Evolutionary conservation across 345 rosid genomes (phyloP), one percentile per base, ranked within the genome.

Genomic region (Populus tremula): DNA sequence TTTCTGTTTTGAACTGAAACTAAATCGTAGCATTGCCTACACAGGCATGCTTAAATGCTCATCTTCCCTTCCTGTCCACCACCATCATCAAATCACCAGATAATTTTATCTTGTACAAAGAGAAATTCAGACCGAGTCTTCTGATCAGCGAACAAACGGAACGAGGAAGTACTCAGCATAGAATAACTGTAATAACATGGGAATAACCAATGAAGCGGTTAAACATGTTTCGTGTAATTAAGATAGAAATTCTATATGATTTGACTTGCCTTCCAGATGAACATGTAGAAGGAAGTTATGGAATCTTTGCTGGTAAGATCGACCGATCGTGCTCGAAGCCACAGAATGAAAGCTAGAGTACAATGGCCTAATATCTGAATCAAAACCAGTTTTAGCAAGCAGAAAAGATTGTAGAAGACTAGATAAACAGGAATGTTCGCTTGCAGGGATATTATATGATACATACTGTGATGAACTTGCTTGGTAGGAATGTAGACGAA

Each of bases 201-300:
- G 47, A 43, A 43, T 2, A 43, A 43, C 47, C 47, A 43, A 11
- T 11, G 47, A 43, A 43, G 4, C 12, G 47, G 47, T 43, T 43
- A 43, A 43, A 43, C 47, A 11, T 33, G 36, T 33, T 33, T 0
- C 36, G 4, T 43, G 47, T 43, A 43, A 43, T 41, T 41, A 0
- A 41, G 47, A 41, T 41, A 13, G 12, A 41, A 41, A 49, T 7
- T 39, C 39, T 7, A 38, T 2, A 41, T 8, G 47, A 33, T 53
- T 71, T 72, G 61, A 82, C 77, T 79, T 35, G 29, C 87, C 87
- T 82, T 77, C 85, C 87, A 82, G 5, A 82, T 85, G 82, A 85
- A 80, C 85, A 82, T 78, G 53, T 82, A 82, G 69, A 82, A 82
- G 2, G 78, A 77, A 67, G 84, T 27, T n/a, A 70, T 61, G 8